phyloP scores from a whole-genome alignment of 2,329 filamentous ascomycete genomes.

The Aspergillus oerlinghausenensis region DNA sequence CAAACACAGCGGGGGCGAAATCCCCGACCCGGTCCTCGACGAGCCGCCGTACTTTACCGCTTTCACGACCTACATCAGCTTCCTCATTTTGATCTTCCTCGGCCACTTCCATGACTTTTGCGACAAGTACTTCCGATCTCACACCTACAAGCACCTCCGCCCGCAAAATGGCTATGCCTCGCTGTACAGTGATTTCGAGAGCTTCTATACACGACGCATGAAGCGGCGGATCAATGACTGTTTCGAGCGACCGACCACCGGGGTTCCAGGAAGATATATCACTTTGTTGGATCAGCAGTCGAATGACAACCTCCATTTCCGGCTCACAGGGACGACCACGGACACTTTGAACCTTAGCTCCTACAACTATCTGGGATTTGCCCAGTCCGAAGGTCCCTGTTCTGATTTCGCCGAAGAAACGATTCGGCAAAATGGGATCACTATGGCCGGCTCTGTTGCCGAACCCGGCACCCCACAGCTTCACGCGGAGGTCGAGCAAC shows the following conservation, averaged over 20 bases:
- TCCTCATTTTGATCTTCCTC: conserved; percentile 85
- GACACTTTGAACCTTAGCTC: conserved; percentile 97
- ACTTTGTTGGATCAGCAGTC: conserved; percentile 84
- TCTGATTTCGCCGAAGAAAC: conserved; percentile 83
- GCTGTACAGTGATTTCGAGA: conserved; percentile 94
- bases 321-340: conserved; percentile 77
- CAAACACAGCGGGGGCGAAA: conserved; percentile 70
- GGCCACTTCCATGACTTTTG: conserved; percentile 93
- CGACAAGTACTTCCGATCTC: conserved; percentile 79
- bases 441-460: conserved; percentile 68
- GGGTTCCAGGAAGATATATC: conserved; percentile 86
- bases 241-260: conserved; percentile 82
- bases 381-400: conserved; percentile 90
- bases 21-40: conserved; percentile 66
- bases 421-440: conserved; percentile 76
- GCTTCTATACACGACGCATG: conserved; percentile 85
- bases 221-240: conserved; percentile 94
- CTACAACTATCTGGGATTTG: conserved; percentile 96
- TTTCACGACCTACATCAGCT: conserved; percentile 93
- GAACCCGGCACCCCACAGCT: conserved; percentile 82
- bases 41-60: conserved; percentile 92
- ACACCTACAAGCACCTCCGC: conserved; percentile 75
- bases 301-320: conserved; percentile 80
- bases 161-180: conserved; percentile 83
- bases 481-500: conserved; percentile 76